Percentiles rank a stretch among this genome's conserved stretches.
phyloP scores from a whole-genome alignment of 345 rosid species.

The Kandelia obovata region DNA sequence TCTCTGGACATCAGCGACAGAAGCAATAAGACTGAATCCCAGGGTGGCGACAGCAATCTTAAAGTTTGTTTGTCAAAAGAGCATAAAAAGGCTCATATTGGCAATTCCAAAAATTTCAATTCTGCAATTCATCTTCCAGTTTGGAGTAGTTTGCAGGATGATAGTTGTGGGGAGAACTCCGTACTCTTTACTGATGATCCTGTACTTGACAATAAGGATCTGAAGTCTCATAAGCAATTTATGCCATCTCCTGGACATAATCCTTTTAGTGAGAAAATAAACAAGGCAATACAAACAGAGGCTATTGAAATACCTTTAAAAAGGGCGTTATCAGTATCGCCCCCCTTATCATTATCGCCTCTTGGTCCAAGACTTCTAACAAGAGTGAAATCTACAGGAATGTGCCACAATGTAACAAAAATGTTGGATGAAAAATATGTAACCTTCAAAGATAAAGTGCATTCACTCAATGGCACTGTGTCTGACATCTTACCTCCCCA shows the following conservation, averaged over 20 bases:
- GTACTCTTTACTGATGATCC: constrained; percentile 60
- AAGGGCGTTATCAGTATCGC: constrained; percentile 29
- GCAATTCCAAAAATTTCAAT: constrained; percentile 6
- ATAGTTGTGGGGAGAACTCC: constrained; percentile 16
- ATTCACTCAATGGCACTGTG: constrained; percentile 33
- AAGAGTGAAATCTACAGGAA: constrained; percentile 42
- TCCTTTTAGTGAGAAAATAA: constrained; percentile 29
- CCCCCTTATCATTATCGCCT: constrained; percentile 75
- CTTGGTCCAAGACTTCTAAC: constrained; percentile 79
- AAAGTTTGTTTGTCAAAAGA: constrained; percentile 14
- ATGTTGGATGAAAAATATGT: constrained; percentile 24
- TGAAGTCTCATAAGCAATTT: constrained; percentile 15
- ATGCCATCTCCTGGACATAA: constrained; percentile 30
- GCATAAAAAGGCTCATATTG: constrained; percentile 24
- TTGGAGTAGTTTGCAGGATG: constrained; percentile 21
- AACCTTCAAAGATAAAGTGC: constrained; percentile 39
- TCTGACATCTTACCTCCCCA: constrained; percentile 19
- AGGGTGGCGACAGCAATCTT: neutral
- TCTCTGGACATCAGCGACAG: constrained; percentile 12
- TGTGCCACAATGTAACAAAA: constrained; percentile 28
- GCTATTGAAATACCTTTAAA: constrained; percentile 39
- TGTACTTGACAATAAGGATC: constrained; percentile 45
- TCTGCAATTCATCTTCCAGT: constrained; percentile 15
- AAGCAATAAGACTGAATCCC: neutral
- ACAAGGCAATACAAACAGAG: constrained; percentile 37